These are phyloP conservation scores for Globisporangium nunn DNA, from an alignment of 352 stramenopile genomes.

Conservation along the genomic window DNA sequence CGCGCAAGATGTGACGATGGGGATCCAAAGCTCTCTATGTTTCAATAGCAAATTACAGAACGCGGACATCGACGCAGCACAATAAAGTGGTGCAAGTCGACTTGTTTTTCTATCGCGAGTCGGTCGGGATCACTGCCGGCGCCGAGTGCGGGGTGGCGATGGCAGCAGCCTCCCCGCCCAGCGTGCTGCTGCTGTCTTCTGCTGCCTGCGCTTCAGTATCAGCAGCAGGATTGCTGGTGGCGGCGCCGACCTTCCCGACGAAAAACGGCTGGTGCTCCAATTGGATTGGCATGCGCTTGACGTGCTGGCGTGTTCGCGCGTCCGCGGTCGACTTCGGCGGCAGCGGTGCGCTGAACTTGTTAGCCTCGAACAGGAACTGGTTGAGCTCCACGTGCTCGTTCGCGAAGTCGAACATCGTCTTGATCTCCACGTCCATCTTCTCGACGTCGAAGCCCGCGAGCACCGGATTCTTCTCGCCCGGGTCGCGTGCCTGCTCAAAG, in stretches of 20 bases:
- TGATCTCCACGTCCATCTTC: slow-evolving; percentile 43
- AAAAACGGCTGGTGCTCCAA: background rate
- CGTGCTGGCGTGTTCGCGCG: background rate
- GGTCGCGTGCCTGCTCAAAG: slow-evolving; percentile 42
- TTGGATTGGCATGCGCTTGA: slow-evolving; percentile 10
- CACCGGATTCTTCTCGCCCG: slow-evolving; percentile 42
- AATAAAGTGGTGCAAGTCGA: no score
- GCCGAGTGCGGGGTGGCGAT: background rate
- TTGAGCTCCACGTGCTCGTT: slow-evolving; percentile 57
- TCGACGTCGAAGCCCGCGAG: slow-evolving; percentile 53
- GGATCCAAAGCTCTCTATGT: no score
- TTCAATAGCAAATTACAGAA: no score
- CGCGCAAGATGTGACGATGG: no score
- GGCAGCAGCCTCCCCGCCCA: background rate
- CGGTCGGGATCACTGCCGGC: background rate
- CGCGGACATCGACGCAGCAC: no score
- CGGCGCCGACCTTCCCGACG: background rate
- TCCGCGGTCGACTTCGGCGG: background rate
- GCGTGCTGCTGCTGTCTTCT: background rate
- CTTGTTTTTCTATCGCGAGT: background rate
- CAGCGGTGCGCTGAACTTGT: slow-evolving; percentile 42
- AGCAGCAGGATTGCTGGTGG: no score
- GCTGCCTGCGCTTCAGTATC: no score
- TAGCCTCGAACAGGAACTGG: slow-evolving; percentile 63
- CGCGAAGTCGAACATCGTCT: slow-evolving; percentile 40